These are phyloP conservation scores for Asterochloris sp. DNA, from an alignment of 139 green algal species.

Conservation along the genomic window DNA sequence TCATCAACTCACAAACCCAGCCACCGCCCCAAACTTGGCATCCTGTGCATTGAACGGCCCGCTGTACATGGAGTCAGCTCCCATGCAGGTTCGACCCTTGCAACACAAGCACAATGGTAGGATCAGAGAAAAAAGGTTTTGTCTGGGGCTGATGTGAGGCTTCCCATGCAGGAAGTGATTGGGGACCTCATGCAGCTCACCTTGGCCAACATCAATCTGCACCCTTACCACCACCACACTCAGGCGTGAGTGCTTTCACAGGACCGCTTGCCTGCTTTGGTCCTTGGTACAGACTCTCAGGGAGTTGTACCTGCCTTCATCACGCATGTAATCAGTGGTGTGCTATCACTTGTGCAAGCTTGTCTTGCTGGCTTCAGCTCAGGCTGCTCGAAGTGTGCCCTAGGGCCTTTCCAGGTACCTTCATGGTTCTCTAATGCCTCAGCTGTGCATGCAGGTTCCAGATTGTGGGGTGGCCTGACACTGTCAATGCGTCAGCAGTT, in stretches of 20 bases:
- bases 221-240: constrained; percentile 25
- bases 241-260: constrained; percentile 21
- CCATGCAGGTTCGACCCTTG: neutral
- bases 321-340: too few relatives aligned
- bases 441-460: constrained; percentile 12
- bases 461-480: neutral
- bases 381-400: too few relatives aligned
- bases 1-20: too few relatives aligned
- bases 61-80: neutral
- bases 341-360: too few relatives aligned
- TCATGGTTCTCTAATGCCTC: neutral
- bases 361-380: too few relatives aligned
- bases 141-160: too few relatives aligned
- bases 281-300: too few relatives aligned
- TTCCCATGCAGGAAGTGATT: constrained; percentile 25
- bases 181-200: constrained; percentile 12
- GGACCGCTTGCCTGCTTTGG: too few relatives aligned
- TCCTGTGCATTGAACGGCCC: constrained; percentile 23
- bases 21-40: neutral
- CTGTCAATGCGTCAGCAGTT: neutral
- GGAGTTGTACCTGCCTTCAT: too few relatives aligned
- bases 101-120: constrained; percentile 5
- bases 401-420: too few relatives aligned
- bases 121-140: too few relatives aligned
- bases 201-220: constrained; percentile 18